Evolutionary conservation across 2,329 filamentous ascomycete genomes (phyloP).

Genomic region (Xylariales sp.): DNA sequence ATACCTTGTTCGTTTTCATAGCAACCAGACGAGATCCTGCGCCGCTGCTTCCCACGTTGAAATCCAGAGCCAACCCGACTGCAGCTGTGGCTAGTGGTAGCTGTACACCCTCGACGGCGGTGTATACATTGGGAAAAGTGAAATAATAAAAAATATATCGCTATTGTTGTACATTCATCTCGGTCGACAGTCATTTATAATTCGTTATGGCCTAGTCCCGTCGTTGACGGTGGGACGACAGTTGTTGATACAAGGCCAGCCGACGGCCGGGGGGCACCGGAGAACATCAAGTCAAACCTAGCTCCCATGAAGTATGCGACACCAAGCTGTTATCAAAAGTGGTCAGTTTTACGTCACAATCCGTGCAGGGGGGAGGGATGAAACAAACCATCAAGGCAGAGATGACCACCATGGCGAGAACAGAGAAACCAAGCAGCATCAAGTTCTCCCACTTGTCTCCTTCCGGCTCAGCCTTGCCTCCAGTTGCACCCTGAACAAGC

Average conservation of each 20-base stretch:
- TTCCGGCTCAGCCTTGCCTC: conserved; percentile 30
- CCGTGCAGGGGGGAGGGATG: not conserved
- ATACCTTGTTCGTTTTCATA: too few relatives aligned
- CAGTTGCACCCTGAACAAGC: conserved; percentile 29
- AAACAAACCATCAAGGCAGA: conserved; percentile 73
- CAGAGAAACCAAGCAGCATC: conserved; percentile 62
- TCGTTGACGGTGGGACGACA: not conserved
- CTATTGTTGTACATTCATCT: too few relatives aligned
- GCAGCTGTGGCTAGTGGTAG: too few relatives aligned
- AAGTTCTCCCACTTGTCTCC: conserved; percentile 53
- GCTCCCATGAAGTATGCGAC: conserved; percentile 78
- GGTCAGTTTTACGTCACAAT: conserved; percentile 11
- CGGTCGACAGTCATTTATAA: too few relatives aligned
- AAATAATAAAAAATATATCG: too few relatives aligned
- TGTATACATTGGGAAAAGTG: too few relatives aligned
- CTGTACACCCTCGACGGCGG: too few relatives aligned
- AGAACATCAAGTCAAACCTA: conserved; percentile 68
- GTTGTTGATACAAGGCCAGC: too few relatives aligned
- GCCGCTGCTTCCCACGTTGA: too few relatives aligned
- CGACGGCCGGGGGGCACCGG: conserved; percentile 17
- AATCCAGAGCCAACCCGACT: too few relatives aligned
- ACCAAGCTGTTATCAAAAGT: conserved; percentile 55
- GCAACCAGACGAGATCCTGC: too few relatives aligned
- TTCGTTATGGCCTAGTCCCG: conserved; percentile 32
- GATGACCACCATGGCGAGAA: conserved; percentile 66